Percentiles rank a stretch among this genome's conserved stretches.
These are phyloP conservation scores for Cystoderma amianthinum DNA, from an alignment of 768 basidiomycete genomes.

Conservation along the genomic window DNA sequence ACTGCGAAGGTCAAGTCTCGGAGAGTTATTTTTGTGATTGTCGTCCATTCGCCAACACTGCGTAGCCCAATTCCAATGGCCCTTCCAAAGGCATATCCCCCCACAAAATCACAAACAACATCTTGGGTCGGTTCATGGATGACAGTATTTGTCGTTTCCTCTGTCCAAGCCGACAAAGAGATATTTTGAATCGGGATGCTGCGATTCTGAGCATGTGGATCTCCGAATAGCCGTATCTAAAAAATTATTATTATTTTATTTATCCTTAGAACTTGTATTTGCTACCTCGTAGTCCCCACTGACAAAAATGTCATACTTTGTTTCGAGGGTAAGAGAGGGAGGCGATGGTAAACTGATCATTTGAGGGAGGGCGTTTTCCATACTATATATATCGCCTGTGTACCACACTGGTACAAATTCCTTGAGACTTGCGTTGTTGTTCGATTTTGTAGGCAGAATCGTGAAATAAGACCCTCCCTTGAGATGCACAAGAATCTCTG, in stretches of 20 bases:
- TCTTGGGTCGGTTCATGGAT: conserved; percentile 44
- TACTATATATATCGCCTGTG: conserved; percentile 79
- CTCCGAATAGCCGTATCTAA: conserved; percentile 81
- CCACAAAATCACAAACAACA: conserved; percentile 61
- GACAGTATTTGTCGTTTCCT: conserved; percentile 20
- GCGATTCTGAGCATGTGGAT: conserved; percentile 39
- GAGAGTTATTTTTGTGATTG: conserved; percentile 22
- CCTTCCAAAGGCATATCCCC: conserved; percentile 70
- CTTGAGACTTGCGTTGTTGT: conserved; percentile 22
- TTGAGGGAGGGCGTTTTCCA: conserved; percentile 46
- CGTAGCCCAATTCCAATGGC: conserved; percentile 61
- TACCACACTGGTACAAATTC: too few relatives aligned
- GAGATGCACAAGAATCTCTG: conserved; percentile 53
- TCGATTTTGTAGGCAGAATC: conserved; percentile 37
- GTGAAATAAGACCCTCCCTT: conserved; percentile 74
- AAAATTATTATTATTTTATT: not conserved
- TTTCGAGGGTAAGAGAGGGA: conserved; percentile 34
- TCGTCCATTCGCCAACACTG: conserved; percentile 51
- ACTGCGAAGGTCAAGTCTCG: too few relatives aligned
- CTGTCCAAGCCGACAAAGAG: conserved; percentile 38
- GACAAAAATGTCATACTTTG: conserved; percentile 61
- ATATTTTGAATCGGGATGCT: conserved; percentile 51
- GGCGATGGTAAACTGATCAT: conserved; percentile 39
- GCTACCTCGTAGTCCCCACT: conserved; percentile 80
- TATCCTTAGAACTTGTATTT: not conserved